phyloP scores from a whole-genome alignment of 257 asterid genomes.

The Echium plantagineum region DNA sequence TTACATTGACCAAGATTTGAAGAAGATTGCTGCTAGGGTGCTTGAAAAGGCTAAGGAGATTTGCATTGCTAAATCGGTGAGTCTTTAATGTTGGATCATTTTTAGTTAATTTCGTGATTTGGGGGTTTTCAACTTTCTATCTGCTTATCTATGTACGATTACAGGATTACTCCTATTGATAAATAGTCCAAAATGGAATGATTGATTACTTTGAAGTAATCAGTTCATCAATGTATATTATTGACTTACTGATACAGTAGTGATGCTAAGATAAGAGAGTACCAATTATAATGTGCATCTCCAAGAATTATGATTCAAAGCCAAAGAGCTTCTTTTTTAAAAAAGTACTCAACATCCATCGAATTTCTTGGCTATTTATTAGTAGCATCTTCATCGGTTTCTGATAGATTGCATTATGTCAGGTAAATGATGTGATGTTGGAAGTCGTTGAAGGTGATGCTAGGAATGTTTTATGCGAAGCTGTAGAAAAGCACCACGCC shows the following conservation, averaged over 20 bases:
- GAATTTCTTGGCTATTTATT: not conserved
- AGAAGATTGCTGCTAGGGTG: conserved; percentile 53
- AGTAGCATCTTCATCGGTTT: not conserved
- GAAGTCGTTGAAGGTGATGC: conserved; percentile 80
- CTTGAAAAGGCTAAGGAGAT: conserved; percentile 49
- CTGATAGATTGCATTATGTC: conserved; percentile 10
- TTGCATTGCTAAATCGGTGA: conserved; percentile 57
- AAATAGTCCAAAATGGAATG: too few relatives aligned
- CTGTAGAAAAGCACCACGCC: conserved; percentile 76
- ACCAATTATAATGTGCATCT: not conserved
- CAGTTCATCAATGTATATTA: not conserved
- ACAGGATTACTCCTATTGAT: too few relatives aligned
- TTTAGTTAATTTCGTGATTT: not conserved
- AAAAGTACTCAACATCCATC: not conserved
- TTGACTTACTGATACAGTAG: not conserved
- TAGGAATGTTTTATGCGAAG: conserved; percentile 73
- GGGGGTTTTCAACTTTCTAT: not conserved
- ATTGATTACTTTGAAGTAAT: too few relatives aligned
- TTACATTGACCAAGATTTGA: conserved; percentile 55
- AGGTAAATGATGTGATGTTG: conserved; percentile 38
- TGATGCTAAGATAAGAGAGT: not conserved
- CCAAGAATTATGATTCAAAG: not conserved
- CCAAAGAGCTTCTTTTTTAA: too few relatives aligned
- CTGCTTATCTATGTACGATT: conserved; percentile 2
- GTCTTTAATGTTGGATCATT: not conserved